A percentile compares a stretch with the other conserved stretches of the same genome.
phyloP scores from a whole-genome alignment of 2,329 filamentous ascomycete species.

The Penicillium corylophilum region DNA sequence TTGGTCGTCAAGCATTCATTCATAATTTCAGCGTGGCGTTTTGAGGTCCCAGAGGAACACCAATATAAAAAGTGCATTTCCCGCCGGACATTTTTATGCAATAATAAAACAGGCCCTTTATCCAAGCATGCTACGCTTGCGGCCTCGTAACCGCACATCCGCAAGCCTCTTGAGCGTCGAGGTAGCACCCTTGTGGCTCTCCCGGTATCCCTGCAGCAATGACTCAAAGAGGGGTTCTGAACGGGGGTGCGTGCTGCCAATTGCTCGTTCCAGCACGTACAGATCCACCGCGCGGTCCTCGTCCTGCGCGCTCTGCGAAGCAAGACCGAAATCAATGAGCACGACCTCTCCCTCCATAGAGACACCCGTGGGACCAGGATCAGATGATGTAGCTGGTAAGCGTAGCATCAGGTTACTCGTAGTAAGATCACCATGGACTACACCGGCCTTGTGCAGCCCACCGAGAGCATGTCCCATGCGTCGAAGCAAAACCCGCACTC shows the following conservation, averaged over 20 bases:
- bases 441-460: constrained; percentile 74
- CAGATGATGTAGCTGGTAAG: constrained; percentile 31
- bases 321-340: constrained; percentile 92
- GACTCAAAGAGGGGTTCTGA: constrained; percentile 74
- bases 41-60: constrained; percentile 8
- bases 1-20: constrained; percentile 14
- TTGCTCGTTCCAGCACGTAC: constrained; percentile 92
- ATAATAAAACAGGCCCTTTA: constrained; percentile 44
- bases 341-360: constrained; percentile 70
- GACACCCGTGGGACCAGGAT: constrained; percentile 21
- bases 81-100: background rate
- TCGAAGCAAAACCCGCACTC: constrained; percentile 63
- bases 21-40: constrained; percentile 25
- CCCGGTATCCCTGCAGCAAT: constrained; percentile 71
- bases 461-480: constrained; percentile 71
- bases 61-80: background rate
- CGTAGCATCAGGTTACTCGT: constrained; percentile 94
- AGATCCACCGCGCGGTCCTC: constrained; percentile 95
- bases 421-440: constrained; percentile 93
- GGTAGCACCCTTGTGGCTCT: constrained; percentile 71
- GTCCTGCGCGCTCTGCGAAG: constrained; percentile 74
- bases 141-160: constrained; percentile 87
- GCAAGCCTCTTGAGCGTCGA: constrained; percentile 78
- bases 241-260: constrained; percentile 88
- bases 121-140: constrained; percentile 96